Evolutionary conservation across 345 rosid species (phyloP).

Genomic region (Eucalyptus pauciflora): DNA sequence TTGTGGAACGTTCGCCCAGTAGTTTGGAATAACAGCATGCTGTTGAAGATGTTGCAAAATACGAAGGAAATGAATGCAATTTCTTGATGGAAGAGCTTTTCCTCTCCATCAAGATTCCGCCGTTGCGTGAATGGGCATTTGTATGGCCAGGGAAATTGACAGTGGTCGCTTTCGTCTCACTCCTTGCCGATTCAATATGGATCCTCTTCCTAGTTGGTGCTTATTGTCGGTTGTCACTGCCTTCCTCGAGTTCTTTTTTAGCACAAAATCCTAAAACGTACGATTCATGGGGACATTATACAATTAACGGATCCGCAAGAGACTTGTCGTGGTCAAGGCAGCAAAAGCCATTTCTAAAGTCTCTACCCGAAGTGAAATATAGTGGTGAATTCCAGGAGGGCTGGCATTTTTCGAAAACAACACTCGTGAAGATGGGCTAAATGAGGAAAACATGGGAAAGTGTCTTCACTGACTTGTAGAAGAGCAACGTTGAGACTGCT

Average conservation of each 20-base stretch:
- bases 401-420: not conserved
- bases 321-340: not conserved
- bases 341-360: not conserved
- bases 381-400: not conserved
- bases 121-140: rapidly evolving
- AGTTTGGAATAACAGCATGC: rapidly evolving
- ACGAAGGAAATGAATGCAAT: not conserved
- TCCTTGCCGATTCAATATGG: not conserved
- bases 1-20: not conserved
- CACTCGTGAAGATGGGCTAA: not conserved
- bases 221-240: not conserved
- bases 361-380: rapidly evolving
- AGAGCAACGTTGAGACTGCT: not conserved
- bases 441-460: not conserved
- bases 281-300: not conserved
- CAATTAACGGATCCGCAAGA: rapidly evolving
- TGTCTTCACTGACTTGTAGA: not conserved
- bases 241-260: not conserved
- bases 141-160: not conserved
- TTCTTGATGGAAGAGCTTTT: not conserved
- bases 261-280: not conserved
- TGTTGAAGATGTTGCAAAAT: not conserved
- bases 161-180: not conserved
- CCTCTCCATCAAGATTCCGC: not conserved
- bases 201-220: not conserved